Percentiles rank a stretch among this genome's conserved stretches.
Conservation (phyloP, 1,284 basidiomycete species). For the Cryptococcus sp. region DNA sequence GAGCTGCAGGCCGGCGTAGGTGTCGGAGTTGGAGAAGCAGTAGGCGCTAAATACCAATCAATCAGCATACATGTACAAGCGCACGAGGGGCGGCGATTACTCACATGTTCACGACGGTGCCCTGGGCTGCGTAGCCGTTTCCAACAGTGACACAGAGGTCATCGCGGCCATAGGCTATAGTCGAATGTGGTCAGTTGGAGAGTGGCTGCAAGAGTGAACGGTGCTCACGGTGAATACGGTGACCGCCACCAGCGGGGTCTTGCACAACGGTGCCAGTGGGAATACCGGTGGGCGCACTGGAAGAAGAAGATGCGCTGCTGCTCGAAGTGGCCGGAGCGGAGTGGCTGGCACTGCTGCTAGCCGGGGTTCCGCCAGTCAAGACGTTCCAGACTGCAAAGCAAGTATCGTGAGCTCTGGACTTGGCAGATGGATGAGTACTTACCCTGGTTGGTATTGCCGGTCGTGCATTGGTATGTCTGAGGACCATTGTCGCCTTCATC, state of each 20-base stretch:
- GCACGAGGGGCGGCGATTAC: neutral
- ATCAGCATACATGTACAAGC: neutral
- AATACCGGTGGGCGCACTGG: neutral
- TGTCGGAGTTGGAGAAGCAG: conserved; percentile 7
- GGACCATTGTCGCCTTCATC: conserved; percentile 33
- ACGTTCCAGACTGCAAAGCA: neutral
- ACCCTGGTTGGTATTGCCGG: conserved; percentile 40
- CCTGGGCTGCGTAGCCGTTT: neutral
- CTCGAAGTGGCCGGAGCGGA: neutral
- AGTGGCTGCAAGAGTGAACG: neutral
- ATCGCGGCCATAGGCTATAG: neutral
- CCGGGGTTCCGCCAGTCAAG: too few species aligned
- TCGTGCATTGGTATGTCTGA: conserved; percentile 42
- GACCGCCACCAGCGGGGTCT: conserved; percentile 4
- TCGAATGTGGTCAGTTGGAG: neutral
- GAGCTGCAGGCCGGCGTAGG: conserved; percentile 1
- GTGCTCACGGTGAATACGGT: conserved; percentile 4
- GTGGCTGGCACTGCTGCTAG: neutral
- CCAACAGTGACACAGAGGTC: conserved; percentile 14
- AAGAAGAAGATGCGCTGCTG: neutral
- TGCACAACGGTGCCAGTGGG: neutral
- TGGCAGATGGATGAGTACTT: conserved; percentile 1
- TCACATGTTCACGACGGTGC: neutral
- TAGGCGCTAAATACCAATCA: conserved; percentile 1
- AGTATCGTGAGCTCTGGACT: neutral